Evolutionary conservation across 2,329 filamentous ascomycete species (phyloP), one percentile per base, ranked within the genome.

Genomic region (Diaporthe ilicicola): DNA sequence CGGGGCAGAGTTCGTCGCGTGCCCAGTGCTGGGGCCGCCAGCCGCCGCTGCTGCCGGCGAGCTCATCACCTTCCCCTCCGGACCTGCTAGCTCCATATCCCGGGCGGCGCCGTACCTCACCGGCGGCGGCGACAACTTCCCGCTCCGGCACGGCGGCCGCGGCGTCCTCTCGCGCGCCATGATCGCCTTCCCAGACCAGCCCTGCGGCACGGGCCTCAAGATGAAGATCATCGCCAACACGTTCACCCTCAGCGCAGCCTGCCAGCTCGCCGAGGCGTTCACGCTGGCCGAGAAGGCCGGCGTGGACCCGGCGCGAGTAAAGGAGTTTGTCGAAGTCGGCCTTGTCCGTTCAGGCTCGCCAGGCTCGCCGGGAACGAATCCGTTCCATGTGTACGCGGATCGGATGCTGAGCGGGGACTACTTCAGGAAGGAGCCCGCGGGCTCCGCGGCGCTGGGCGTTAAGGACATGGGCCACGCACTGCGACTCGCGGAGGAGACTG

Each of bases 191-290:
- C 34, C 34, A 6, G 34, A 48, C 13, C 37, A n/a, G 56, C 19
- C 56, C 6, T 62, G 27, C 3, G 55, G 24, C n/a, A 48, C 19
- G 2, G 67, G 27, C 3, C n/a, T 19, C 13, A 37, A 7, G 48
- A 64, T 54, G 34, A 70, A 65, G 37, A 69, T 64, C 44, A 51
- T 69, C 55, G 34, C 55, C 55, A 69, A 69, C 56, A 69, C 48
- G 1, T 64, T 64, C 55, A 69, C 39, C 6, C 24, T 53, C 22
- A 53, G n/a, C 24, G 50, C 37, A 1, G 34, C 29, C 6, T 9
- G 19, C 22, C 67, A 64, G 67, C 67, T 69, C 24, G 44, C 32
- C 0, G 48, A 69, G 56, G 55, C 67, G 1, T 44, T 53, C 32
- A 53, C 67, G 44, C 67, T 69, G 15, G 67, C 67, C 12, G 67